A percentile compares a stretch with the other conserved stretches of the same genome.
phyloP scores from a whole-genome alignment of 2,329 filamentous ascomycete genomes.

The Cercospora canescens region DNA sequence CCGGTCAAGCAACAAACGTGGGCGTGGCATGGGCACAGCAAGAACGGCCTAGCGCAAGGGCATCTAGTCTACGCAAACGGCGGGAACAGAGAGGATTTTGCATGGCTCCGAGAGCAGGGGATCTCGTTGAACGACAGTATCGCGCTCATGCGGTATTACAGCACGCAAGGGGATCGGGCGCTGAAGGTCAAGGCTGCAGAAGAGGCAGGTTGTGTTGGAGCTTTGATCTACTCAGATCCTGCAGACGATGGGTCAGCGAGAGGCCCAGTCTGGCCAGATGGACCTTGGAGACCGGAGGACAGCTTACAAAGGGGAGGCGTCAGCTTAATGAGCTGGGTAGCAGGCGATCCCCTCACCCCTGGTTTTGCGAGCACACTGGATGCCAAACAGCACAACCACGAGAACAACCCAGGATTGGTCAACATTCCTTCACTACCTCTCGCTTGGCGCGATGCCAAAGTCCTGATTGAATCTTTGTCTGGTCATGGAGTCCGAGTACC shows the following conservation, averaged over 20 bases:
- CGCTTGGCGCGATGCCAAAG: conserved; percentile 84
- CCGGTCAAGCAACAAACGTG: conserved; percentile 66
- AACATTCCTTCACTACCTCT: conserved; percentile 89
- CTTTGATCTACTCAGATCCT: conserved; percentile 91
- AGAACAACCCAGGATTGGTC: conserved; percentile 70
- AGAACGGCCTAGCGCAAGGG: conserved; percentile 80
- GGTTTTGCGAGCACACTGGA: conserved; percentile 74
- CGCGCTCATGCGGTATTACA: conserved; percentile 78
- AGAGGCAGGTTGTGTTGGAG: conserved; percentile 79
- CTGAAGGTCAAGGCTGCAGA: conserved; percentile 91
- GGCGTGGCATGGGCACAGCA: conserved; percentile 87
- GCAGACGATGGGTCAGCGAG: conserved; percentile 68
- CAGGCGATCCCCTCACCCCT: conserved; percentile 90
- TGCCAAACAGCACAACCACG: conserved; percentile 64
- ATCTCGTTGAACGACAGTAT: conserved; percentile 78
- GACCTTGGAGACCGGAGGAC: conserved; percentile 76
- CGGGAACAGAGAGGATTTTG: conserved; percentile 81
- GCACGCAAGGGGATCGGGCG: conserved; percentile 68
- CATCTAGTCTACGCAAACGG: conserved; percentile 92
- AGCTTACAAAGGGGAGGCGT: conserved; percentile 82
- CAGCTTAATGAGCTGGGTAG: conserved; percentile 75
- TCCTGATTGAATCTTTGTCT: conserved; percentile 72
- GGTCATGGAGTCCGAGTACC: conserved; percentile 71
- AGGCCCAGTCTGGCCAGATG: conserved; percentile 72
- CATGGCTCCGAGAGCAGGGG: conserved; percentile 67